Evolutionary conservation across 495 filamentous ascomycete species (phyloP), one percentile per base, ranked within the genome.

Genomic region (Penicillium turbatum): DNA sequence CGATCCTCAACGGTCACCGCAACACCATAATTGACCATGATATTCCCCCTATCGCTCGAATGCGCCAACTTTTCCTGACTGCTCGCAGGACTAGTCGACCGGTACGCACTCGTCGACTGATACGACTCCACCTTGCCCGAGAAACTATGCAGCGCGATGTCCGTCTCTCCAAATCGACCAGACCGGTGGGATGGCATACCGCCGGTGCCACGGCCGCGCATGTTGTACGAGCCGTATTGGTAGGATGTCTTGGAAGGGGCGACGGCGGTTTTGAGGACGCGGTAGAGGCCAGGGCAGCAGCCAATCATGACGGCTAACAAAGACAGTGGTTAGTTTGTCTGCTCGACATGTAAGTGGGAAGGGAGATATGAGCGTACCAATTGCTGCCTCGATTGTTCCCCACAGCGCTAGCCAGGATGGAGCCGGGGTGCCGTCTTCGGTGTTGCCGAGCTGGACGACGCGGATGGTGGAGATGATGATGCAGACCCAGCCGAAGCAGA

Each of bases 391-490:
- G 40, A 67, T 67, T 5, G 54, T 62, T 32, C 53, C 62, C 64
- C 64, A 67, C 10, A 67, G 31, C 10, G 62, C 59, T 30, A 67
- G 35, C 64, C 64, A 67, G 9, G 64, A 55, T n/a, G 58, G 51
- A 13, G 54, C 47, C 0, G 62, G 61, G 7, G 40, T 53, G 10
- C 57, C 60, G 13, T 53, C 45, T 0, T 38, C 36, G 15, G 44
- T 37, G 2, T 49, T 42, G 9, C 68, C 64, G 7, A 70, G 60
- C 16, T 70, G 55, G 10, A 73, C 60, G 16, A 72, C 75, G 12
- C 79, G 75, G 53, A 81, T 72, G 55, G 75, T 70, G 32, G 78
- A 69, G 38, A 82, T 73, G 13, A 70, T 50, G 35, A 82, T 78
- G 64, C 79, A 79, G 53, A 81, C 59, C 45, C 79, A 71, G 45